phyloP scores from a whole-genome alignment of 805 yeast genomes.

The Ogataea dorogensis region DNA sequence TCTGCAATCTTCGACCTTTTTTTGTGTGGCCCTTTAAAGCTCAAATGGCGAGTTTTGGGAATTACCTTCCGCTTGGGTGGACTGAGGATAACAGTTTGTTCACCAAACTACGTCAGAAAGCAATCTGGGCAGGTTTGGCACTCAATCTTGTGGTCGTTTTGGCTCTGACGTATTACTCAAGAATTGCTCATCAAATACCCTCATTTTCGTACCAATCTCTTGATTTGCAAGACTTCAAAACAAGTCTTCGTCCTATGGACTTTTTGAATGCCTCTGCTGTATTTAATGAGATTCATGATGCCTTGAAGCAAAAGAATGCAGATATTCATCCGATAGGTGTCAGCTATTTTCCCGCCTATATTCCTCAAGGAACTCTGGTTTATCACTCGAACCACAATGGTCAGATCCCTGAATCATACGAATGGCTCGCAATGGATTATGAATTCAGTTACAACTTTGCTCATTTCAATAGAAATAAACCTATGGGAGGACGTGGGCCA shows the following conservation, averaged over 20 bases:
- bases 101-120: constrained; percentile 1
- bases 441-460: constrained; percentile 57
- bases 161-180: background rate
- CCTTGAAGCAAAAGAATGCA: constrained; percentile 49
- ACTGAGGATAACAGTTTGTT: background rate
- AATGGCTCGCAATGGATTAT: constrained; percentile 66
- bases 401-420: constrained; percentile 44
- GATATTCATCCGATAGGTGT: constrained; percentile 58
- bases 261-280: constrained; percentile 50
- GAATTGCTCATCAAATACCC: background rate
- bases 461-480: constrained; percentile 22
- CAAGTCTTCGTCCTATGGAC: no score
- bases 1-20: background rate
- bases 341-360: constrained; percentile 55
- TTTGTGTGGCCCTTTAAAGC: background rate
- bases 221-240: no score
- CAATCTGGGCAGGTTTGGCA: constrained; percentile 2
- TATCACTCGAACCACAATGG: constrained; percentile 49
- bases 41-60: constrained; percentile 1
- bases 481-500: constrained; percentile 1
- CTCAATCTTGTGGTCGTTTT: constrained; percentile 2
- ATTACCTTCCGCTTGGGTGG: constrained; percentile 1
- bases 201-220: background rate
- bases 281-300: constrained; percentile 54
- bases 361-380: constrained; percentile 57